phyloP scores from a whole-genome alignment of 352 stramenopile species.

The Phytophthora palmivora region DNA sequence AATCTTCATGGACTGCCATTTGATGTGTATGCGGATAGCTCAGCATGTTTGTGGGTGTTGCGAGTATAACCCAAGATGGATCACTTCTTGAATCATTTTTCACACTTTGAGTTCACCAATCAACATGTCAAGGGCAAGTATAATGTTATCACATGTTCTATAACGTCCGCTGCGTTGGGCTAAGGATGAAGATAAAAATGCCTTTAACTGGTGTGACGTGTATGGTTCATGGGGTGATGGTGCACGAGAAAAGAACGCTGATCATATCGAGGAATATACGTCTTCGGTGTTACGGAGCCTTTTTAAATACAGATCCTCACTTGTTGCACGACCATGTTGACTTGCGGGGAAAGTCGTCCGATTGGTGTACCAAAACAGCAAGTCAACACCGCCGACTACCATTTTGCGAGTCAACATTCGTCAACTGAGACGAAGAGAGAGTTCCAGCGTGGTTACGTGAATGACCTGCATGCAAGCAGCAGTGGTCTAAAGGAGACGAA shows the following conservation, averaged over 20 bases:
- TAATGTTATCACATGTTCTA: conserved; percentile 10
- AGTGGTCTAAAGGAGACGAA: too few species aligned
- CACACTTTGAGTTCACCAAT: conserved; percentile 13
- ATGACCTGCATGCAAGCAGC: conserved; percentile 3
- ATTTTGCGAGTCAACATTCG: background rate
- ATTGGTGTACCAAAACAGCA: background rate
- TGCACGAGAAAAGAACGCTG: background rate
- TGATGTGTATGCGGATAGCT: conserved; percentile 9
- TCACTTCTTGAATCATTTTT: conserved; percentile 16
- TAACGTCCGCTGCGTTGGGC: background rate
- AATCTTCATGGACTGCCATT: conserved; percentile 21
- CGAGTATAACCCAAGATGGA: conserved; percentile 17
- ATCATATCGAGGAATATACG: background rate
- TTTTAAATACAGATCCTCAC: conserved; percentile 1
- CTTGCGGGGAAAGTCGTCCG: conserved; percentile 1
- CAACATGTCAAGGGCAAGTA: conserved; percentile 19
- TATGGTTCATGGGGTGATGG: conserved; percentile 2
- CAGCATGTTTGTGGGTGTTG: conserved; percentile 15
- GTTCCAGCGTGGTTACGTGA: background rate
- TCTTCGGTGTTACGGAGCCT: conserved; percentile 6
- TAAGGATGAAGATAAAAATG: conserved; percentile 5
- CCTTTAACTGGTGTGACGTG: background rate
- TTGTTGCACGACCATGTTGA: conserved; percentile 14
- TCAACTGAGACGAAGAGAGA: background rate
- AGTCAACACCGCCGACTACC: too few species aligned